These are phyloP conservation scores for Escallonia rubra DNA, from an alignment of 129 eudicot species.

Conservation along the genomic window DNA sequence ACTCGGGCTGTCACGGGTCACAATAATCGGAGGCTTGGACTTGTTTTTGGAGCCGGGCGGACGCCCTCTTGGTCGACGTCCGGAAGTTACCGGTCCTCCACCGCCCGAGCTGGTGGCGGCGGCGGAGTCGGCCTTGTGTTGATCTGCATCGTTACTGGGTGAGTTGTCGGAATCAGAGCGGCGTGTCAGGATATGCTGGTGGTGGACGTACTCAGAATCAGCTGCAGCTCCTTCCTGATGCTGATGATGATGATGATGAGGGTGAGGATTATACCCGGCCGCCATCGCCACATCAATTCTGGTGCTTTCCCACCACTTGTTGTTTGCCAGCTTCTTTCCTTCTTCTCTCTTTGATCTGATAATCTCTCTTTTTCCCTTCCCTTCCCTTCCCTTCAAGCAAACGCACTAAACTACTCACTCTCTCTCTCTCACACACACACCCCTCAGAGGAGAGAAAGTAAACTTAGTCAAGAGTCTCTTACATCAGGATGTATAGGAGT, in stretches of 20 bases:
- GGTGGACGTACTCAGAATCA: conserved; percentile 4
- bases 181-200: background rate
- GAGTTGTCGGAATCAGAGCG: background rate
- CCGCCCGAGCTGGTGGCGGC: conserved; percentile 11
- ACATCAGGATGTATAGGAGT: too few species aligned
- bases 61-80: conserved; percentile 62
- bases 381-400: too few species aligned
- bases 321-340: background rate
- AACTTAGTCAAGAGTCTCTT: too few species aligned
- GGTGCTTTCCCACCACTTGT: background rate
- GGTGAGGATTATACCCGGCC: background rate
- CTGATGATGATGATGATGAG: background rate
- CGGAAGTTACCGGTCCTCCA: conserved; percentile 25
- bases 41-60: conserved; percentile 71
- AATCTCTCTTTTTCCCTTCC: too few species aligned
- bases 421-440: too few species aligned
- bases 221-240: background rate
- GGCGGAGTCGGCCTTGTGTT: background rate
- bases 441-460: too few species aligned
- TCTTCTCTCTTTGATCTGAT: too few species aligned
- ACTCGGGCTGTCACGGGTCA: conserved; percentile 57
- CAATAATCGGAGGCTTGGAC: conserved; percentile 56
- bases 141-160: background rate
- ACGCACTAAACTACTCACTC: too few species aligned
- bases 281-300: background rate